These are phyloP conservation scores for Lignosus rhinocerotis DNA, from an alignment of 1,284 basidiomycete genomes.

Conservation along the genomic window DNA sequence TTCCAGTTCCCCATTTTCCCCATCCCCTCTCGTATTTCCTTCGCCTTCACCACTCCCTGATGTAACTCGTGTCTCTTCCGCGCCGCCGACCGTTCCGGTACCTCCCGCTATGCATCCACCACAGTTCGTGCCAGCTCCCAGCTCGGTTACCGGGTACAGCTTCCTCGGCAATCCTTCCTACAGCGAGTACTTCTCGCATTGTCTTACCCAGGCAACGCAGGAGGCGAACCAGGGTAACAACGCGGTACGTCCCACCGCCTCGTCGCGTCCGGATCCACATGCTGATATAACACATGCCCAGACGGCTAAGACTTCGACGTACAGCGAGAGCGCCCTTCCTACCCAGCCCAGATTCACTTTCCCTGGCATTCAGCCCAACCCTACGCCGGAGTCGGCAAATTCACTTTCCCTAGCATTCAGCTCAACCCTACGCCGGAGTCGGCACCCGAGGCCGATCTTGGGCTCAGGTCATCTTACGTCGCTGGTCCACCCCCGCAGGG, in stretches of 20 bases:
- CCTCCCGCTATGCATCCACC: background rate
- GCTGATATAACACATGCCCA: background rate
- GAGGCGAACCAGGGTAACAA: slow-evolving; percentile 5
- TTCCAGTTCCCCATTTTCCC: background rate
- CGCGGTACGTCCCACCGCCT: slow-evolving; percentile 12
- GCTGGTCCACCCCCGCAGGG: background rate
- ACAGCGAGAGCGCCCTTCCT: slow-evolving; percentile 14
- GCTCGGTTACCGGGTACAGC: background rate
- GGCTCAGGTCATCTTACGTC: background rate
- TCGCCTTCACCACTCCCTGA: slow-evolving; percentile 7
- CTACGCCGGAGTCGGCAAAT: background rate
- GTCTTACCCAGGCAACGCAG: background rate
- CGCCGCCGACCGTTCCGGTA: slow-evolving; percentile 3
- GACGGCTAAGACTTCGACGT: slow-evolving; percentile 18
- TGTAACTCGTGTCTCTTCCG: slow-evolving; percentile 2
- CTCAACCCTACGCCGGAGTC: background rate
- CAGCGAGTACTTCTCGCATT: background rate
- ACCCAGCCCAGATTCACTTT: slow-evolving; percentile 13
- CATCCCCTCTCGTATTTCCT: slow-evolving; percentile 7
- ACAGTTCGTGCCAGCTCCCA: background rate
- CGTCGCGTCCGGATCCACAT: background rate
- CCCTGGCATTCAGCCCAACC: background rate
- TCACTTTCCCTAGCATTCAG: slow-evolving; percentile 1
- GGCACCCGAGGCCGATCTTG: slow-evolving; percentile 7
- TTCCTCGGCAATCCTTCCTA: background rate